Evolutionary conservation across 2,329 filamentous ascomycete species (phyloP), one percentile per base, ranked within the genome.

Genomic region (Calycina herbarum): DNA sequence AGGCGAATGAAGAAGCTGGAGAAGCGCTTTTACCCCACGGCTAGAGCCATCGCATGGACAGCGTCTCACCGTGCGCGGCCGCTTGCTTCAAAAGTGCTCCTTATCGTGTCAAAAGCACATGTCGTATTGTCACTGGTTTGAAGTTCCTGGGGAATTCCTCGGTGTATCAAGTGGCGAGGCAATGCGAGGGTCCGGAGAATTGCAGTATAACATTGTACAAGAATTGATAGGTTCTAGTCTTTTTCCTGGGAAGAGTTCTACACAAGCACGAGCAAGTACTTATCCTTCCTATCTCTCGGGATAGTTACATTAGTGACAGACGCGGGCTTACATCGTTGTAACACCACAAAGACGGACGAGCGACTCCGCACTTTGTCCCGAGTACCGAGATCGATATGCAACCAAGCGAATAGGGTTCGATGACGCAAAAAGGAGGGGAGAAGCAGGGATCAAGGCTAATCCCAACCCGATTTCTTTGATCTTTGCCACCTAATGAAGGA

Each of bases 1-100:
- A 29, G 20, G 48, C 48, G 48, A 54, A 54, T 54, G 48, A 54
- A 58, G 56, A 38, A 38, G 56, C 56, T 33, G 33, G 29, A 58
- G 56, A 38, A 38, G 56, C 56, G 29, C 29, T n/a, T 20, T 33
- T 58, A 58, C 56, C 56, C 56, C 56, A 58, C 56, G 56, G 29
- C 33, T 33, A 38, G 56, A 38, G 56, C 29, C 27, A 35, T 31
- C 56, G 8, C 42, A 33, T 7, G 3, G 31, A 33, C 31, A 33
- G 31, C 11, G 48, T 54, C 48, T 54, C 48, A 54, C 48, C 20
- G 20, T 54, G 48, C 48, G 20, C 48, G 7, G 48, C 48, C 20
- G 20, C 48, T 54, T 54, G 48, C 48, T 27, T 54, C 20, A 27
- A 27, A 54, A 24, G 24, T 27, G 10, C 10, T 24, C 45, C n/a